These are phyloP conservation scores for Golubevia sp. DNA, from an alignment of 1,284 basidiomycete species.

Conservation along the genomic window DNA sequence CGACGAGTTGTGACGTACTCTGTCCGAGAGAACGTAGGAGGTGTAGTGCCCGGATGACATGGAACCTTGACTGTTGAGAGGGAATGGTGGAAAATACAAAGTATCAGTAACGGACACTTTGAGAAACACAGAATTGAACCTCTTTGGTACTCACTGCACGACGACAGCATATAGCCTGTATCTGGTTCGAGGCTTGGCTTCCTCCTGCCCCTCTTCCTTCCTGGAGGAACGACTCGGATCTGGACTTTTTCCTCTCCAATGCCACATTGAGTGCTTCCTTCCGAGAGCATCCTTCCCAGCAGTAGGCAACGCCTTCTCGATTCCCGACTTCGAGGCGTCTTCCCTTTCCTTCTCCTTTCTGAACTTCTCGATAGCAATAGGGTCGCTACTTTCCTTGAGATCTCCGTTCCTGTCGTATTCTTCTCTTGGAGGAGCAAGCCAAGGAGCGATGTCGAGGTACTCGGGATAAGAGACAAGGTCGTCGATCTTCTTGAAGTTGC, in stretches of 20 bases:
- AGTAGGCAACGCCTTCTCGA: constrained; percentile 56
- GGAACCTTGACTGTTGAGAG: constrained; percentile 22
- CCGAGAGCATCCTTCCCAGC: background rate
- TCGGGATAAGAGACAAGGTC: constrained; percentile 87
- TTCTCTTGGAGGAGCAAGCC: constrained; percentile 78
- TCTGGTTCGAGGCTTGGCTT: too few relatives aligned
- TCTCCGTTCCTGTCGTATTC: constrained; percentile 66
- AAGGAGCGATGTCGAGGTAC: constrained; percentile 79
- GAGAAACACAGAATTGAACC: background rate
- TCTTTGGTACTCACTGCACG: too few relatives aligned
- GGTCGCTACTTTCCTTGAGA: constrained; percentile 60
- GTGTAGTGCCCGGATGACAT: constrained; percentile 47
- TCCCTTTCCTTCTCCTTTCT: constrained; percentile 36
- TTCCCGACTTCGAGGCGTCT: constrained; percentile 64
- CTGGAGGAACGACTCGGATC: too few relatives aligned
- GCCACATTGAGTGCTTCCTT: background rate
- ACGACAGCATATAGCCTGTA: too few relatives aligned
- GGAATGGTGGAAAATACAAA: constrained; percentile 3
- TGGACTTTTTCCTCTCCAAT: background rate
- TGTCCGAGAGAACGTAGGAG: constrained; percentile 39
- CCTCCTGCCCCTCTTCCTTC: too few relatives aligned
- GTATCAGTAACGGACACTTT: background rate
- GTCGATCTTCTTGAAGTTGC: constrained; percentile 79
- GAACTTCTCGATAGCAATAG: constrained; percentile 29
- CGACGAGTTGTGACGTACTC: constrained; percentile 22